Percentiles rank a stretch among this genome's conserved stretches.
These are phyloP conservation scores for Coemansia sp. DNA, from an alignment of 192 early-diverging fungal species.

Conservation along the genomic window DNA sequence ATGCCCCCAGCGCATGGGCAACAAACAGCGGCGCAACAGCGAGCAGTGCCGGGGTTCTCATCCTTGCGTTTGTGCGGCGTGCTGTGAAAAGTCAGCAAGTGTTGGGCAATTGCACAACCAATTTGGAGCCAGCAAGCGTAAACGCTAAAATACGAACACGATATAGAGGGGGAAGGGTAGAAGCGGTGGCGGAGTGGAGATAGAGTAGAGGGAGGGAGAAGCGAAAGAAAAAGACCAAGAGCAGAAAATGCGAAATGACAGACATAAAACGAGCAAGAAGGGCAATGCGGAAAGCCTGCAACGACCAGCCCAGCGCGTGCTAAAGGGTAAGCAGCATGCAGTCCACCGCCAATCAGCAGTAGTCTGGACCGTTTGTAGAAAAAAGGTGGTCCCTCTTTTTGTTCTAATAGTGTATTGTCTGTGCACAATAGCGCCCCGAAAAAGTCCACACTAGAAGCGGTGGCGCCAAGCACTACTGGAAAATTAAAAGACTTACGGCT, in stretches of 20 bases:
- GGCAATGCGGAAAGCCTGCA: not conserved
- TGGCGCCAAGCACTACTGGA: not conserved
- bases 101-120: not conserved
- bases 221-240: conserved; percentile 2
- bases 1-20: conserved; percentile 53
- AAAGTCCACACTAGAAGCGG: not conserved
- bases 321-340: not conserved
- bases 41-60: conserved; percentile 24
- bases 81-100: conserved; percentile 2
- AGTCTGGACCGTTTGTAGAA: conserved; percentile 6
- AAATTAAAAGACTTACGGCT: conserved; percentile 1
- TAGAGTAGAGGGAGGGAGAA: not conserved
- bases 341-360: conserved; percentile 19
- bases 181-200: not conserved
- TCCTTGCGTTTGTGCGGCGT: conserved; percentile 9
- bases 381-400: conserved; percentile 19
- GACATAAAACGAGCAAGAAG: not conserved
- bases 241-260: not conserved
- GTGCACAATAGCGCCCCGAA: conserved; percentile 8
- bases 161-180: not conserved
- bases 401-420: conserved; percentile 1
- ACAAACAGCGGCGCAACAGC: conserved; percentile 23
- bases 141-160: not conserved
- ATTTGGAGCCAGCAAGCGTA: conserved; percentile 1
- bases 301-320: too few species aligned